Percentiles rank a stretch among this genome's conserved stretches.
Conservation (phyloP, 371 early-diverging fungal genomes). For the Mucor piriformis region DNA sequence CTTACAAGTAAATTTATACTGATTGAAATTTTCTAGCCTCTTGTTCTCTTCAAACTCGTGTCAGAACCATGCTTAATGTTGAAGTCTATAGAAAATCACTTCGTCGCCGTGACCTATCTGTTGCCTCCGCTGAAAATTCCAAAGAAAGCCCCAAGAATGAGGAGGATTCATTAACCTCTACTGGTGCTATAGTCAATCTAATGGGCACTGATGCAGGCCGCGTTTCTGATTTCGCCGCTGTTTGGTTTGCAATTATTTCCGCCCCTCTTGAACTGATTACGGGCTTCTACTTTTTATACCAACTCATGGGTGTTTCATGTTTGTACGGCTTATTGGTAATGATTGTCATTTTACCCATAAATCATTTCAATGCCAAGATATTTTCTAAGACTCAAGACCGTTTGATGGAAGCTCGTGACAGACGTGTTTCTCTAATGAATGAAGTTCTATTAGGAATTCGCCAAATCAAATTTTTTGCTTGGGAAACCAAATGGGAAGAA, state of each 20-base stretch:
- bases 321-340: conserved; percentile 67
- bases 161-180: conserved; percentile 21
- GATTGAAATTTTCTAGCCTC: not conserved
- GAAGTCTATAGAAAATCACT: conserved; percentile 48
- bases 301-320: conserved; percentile 67
- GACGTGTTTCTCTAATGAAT: conserved; percentile 56
- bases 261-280: conserved; percentile 60
- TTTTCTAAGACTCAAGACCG: conserved; percentile 55
- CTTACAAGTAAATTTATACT: not conserved
- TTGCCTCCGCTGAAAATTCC: not conserved
- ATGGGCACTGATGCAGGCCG: conserved; percentile 76
- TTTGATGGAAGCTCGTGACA: conserved; percentile 59
- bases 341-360: conserved; percentile 54
- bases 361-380: conserved; percentile 56
- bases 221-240: conserved; percentile 53
- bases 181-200: conserved; percentile 75
- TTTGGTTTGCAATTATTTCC: conserved; percentile 51
- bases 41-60: conserved; percentile 33
- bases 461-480: conserved; percentile 76
- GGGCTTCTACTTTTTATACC: conserved; percentile 67
- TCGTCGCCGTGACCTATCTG: conserved; percentile 38
- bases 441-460: conserved; percentile 69
- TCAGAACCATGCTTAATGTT: conserved; percentile 36
- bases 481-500: conserved; percentile 53
- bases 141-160: conserved; percentile 2